These are phyloP conservation scores for Cytospora piceicola DNA, from an alignment of 2,329 filamentous ascomycete species.

Conservation along the genomic window DNA sequence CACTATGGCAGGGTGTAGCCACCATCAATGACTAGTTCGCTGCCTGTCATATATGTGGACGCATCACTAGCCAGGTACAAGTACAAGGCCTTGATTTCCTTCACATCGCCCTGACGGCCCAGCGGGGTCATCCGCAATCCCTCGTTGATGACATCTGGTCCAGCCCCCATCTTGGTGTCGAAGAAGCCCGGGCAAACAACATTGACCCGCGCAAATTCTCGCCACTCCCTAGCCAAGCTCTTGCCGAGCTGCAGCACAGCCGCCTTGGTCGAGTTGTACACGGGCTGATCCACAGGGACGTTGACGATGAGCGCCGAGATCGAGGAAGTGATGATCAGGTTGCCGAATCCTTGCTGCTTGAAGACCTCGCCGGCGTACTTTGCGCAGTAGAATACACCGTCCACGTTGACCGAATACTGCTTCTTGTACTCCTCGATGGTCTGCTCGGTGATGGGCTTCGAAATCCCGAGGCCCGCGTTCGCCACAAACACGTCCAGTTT, in stretches of 20 bases:
- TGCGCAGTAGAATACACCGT: constrained; percentile 50
- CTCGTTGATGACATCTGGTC: constrained; percentile 48
- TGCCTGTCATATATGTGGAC: constrained; percentile 54
- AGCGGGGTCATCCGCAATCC: constrained; percentile 54
- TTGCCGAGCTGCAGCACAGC: constrained; percentile 60
- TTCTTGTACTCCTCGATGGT: constrained; percentile 54
- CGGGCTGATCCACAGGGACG: constrained; percentile 56
- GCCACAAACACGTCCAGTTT: constrained; percentile 49
- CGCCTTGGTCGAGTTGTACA: constrained; percentile 62
- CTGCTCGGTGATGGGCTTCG: constrained; percentile 59
- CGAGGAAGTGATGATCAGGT: constrained; percentile 56
- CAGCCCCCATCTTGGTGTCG: constrained; percentile 58
- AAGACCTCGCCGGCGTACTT: constrained; percentile 51
- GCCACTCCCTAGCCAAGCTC: constrained; percentile 55
- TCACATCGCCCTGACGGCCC: constrained; percentile 63
- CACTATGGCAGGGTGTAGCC: constrained; percentile 37
- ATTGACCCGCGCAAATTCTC: constrained; percentile 29
- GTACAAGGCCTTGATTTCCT: constrained; percentile 66
- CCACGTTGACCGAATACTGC: constrained; percentile 59
- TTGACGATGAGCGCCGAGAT: constrained; percentile 57
- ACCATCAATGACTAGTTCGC: constrained; percentile 52
- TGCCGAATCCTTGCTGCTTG: constrained; percentile 48
- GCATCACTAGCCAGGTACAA: constrained; percentile 58
- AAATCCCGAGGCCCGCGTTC: constrained; percentile 55
- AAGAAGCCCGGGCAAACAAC: constrained; percentile 45